phyloP scores from a whole-genome alignment of 768 basidiomycete genomes.

The Termitomyces sp. region DNA sequence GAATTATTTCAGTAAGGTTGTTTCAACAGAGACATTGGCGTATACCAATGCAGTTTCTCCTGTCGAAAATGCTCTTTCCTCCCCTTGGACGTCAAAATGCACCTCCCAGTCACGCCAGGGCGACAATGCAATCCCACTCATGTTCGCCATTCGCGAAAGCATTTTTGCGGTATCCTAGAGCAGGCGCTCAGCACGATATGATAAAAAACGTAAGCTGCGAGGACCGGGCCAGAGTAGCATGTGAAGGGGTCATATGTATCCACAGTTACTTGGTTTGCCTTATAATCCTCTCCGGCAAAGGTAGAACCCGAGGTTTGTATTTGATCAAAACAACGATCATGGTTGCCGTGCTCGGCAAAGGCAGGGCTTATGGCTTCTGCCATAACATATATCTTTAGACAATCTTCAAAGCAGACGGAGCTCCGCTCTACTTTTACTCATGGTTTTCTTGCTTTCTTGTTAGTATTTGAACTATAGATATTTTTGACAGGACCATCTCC shows the following conservation, averaged over 20 bases:
- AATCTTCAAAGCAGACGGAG: neutral
- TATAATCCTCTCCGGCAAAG: neutral
- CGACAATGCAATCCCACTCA: neutral
- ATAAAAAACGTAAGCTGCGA: neutral
- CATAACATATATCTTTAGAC: neutral
- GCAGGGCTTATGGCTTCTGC: neutral
- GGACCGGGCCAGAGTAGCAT: neutral
- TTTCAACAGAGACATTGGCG: neutral
- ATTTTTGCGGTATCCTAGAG: neutral
- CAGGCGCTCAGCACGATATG: neutral
- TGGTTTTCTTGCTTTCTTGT: neutral
- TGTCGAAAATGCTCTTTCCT: neutral
- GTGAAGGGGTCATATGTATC: neutral
- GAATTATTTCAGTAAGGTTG: neutral
- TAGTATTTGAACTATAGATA: neutral
- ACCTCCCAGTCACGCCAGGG: neutral
- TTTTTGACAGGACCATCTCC: neutral
- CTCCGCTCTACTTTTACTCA: neutral
- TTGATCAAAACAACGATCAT: neutral
- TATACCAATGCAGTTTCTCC: neutral
- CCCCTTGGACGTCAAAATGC: neutral
- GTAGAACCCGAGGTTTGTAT: neutral
- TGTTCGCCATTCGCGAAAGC: slow-evolving; percentile 1
- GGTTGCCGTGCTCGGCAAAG: neutral
- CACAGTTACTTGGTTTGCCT: neutral